These are phyloP conservation scores for Mycena pura DNA, from an alignment of 768 basidiomycete genomes.

Conservation along the genomic window DNA sequence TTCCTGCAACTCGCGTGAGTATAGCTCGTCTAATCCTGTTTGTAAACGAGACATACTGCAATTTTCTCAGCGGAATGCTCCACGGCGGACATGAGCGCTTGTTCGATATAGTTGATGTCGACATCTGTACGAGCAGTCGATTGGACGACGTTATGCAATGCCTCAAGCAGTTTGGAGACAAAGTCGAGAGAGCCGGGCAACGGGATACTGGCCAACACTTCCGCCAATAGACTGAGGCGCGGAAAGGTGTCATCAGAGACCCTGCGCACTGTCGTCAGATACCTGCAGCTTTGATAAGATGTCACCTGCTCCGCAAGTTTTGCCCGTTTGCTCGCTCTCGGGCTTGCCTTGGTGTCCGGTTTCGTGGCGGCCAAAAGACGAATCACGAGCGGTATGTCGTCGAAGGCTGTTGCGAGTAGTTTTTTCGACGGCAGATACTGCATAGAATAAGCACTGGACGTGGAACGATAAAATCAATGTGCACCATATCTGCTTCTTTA, in stretches of 20 bases:
- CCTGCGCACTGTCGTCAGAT: constrained; percentile 23
- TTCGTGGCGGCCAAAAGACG: constrained; percentile 58
- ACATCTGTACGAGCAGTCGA: constrained; percentile 58
- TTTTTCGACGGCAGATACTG: constrained; percentile 56
- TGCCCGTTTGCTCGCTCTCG: constrained; percentile 68
- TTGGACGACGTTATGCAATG: constrained; percentile 69
- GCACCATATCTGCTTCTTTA: constrained; percentile 56
- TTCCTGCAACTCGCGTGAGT: constrained; percentile 46
- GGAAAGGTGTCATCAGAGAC: constrained; percentile 49
- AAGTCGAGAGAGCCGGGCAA: constrained; percentile 77
- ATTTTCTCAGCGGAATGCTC: constrained; percentile 68
- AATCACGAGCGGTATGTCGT: constrained; percentile 59
- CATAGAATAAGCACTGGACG: background rate
- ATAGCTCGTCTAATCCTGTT: background rate
- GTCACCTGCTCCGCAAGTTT: constrained; percentile 62
- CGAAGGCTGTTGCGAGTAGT: constrained; percentile 54
- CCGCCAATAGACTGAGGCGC: constrained; percentile 65
- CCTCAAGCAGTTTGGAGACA: constrained; percentile 73
- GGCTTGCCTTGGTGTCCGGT: constrained; percentile 46
- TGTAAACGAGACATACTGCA: constrained; percentile 45
- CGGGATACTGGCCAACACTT: constrained; percentile 69
- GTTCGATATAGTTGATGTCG: constrained; percentile 82
- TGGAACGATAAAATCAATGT: constrained; percentile 23
- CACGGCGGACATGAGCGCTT: constrained; percentile 83
- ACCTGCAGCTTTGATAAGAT: background rate